Evolutionary conservation across 371 early-diverging fungal species (phyloP).

Genomic region (Mucor velutinosus): DNA sequence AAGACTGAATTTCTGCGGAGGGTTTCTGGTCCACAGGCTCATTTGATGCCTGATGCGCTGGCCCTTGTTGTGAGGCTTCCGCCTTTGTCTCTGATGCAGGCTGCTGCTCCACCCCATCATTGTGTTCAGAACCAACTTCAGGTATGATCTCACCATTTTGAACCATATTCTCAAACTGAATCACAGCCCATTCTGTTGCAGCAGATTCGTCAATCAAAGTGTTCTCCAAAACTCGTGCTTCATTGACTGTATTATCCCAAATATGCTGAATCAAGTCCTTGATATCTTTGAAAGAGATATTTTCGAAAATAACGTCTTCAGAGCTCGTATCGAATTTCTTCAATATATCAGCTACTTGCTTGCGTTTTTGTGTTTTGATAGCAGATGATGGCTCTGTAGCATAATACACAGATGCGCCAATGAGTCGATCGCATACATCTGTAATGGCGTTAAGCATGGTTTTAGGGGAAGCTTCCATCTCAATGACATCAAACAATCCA

Average conservation of each 20-base stretch:
- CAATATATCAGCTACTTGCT: constrained; percentile 21
- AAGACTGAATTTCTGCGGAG: too few relatives aligned
- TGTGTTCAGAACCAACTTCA: background rate
- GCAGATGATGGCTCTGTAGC: constrained; percentile 19
- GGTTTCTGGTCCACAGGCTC: background rate
- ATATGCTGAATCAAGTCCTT: constrained; percentile 31
- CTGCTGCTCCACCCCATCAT: background rate
- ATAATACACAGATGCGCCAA: constrained; percentile 36
- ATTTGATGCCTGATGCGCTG: background rate
- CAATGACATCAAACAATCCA: constrained; percentile 34
- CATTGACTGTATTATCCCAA: constrained; percentile 22
- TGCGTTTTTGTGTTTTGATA: constrained; percentile 12
- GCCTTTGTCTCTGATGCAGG: background rate
- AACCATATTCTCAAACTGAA: constrained; percentile 9
- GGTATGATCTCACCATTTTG: background rate
- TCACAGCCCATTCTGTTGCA: background rate
- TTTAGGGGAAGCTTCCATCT: constrained; percentile 3
- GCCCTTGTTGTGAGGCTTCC: background rate
- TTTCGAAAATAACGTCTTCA: constrained; percentile 18
- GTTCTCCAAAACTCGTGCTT: background rate
- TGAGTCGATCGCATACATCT: constrained; percentile 35
- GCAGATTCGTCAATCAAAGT: background rate
- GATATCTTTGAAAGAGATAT: constrained; percentile 33
- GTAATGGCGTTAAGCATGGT: constrained; percentile 22
- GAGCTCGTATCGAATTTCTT: constrained; percentile 30